Base-by-base conservation (phyloP, 441 rosid genomes). In the Populus hybrid region DNA sequence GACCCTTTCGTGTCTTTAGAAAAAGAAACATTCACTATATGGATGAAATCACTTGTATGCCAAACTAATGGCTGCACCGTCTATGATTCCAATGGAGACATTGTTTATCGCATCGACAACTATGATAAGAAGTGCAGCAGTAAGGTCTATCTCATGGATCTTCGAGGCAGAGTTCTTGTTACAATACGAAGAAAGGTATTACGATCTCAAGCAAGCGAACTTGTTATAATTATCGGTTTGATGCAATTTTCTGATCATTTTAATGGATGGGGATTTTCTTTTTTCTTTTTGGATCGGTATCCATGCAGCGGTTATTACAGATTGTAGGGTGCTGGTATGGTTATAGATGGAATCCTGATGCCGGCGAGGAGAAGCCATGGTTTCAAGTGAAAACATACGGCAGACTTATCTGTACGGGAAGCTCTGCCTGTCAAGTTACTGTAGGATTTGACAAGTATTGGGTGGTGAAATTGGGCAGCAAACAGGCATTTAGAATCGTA, bases 31-130 rank as follows among this genome's bases (percentile, higher is more conserved):
- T 88, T 80, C 59, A 85, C 91, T 0, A 7, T 88, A 21, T 86
- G 91, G 89, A 88, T 88, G 88, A 85, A 86, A 76, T 86, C 91
- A 18, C 81, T 88, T 2, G 71, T 86, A 2, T 77, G 75, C 78
- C 85, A 88, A 28, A 18, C 79, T 10, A 68, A 86, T 75, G 89
- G 91, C 7, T 86, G 88, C 83, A 88, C 88, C 1, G 76, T 84
- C 69, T 88, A 82, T 35, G 78, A 86, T 77, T 79, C 82, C 3
- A 80, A 76, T 24, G 91, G 91, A 6, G 76, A 83, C 2, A 79
- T 86, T 8, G 70, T 81, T 63, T 86, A 82, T 70, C 82, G 88
- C 2, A 75, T 88, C 14, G 89, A 88, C 68, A 88, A 88, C 70
- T 88, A 86, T 28, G 86, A 81, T 24, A 63, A 53, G 3, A 88